These are phyloP conservation scores for Aspergillus kassunensis DNA, from an alignment of 495 filamentous ascomycete genomes.

Conservation along the genomic window DNA sequence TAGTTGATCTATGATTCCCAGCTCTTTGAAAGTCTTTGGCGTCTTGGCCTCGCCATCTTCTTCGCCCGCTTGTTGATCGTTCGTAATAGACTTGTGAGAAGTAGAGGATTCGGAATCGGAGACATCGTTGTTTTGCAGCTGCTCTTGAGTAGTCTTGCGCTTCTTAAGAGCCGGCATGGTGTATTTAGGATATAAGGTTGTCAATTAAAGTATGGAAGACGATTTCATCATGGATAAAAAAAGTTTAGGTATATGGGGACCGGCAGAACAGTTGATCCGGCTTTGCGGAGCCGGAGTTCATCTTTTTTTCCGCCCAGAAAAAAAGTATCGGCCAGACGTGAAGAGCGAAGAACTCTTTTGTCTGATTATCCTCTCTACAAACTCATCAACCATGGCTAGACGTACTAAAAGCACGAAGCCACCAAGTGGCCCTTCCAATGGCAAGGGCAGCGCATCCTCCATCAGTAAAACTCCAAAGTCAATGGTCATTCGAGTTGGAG, in stretches of 20 bases:
- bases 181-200: background rate
- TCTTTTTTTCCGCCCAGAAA: constrained; percentile 30
- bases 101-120: constrained; percentile 21
- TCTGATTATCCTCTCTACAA: constrained; percentile 6
- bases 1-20: constrained; percentile 82
- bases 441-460: constrained; percentile 47
- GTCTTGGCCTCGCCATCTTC: constrained; percentile 7
- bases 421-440: constrained; percentile 53
- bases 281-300: constrained; percentile 22
- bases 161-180: constrained; percentile 36
- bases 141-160: constrained; percentile 30
- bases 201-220: constrained; percentile 1
- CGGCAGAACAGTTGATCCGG: constrained; percentile 41
- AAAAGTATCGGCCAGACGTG: constrained; percentile 22
- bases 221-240: background rate
- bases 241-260: constrained; percentile 22
- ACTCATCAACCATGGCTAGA: constrained; percentile 64
- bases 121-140: constrained; percentile 16
- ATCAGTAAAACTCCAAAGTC: constrained; percentile 71
- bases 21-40: constrained; percentile 71
- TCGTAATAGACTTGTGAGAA: constrained; percentile 4
- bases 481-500: constrained; percentile 97
- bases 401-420: constrained; percentile 77
- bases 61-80: background rate
- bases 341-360: constrained; percentile 9